Evolutionary conservation across 805 yeast species (phyloP), one percentile per base, ranked within the genome.

Genomic region (Saccharomyces paradoxus): DNA sequence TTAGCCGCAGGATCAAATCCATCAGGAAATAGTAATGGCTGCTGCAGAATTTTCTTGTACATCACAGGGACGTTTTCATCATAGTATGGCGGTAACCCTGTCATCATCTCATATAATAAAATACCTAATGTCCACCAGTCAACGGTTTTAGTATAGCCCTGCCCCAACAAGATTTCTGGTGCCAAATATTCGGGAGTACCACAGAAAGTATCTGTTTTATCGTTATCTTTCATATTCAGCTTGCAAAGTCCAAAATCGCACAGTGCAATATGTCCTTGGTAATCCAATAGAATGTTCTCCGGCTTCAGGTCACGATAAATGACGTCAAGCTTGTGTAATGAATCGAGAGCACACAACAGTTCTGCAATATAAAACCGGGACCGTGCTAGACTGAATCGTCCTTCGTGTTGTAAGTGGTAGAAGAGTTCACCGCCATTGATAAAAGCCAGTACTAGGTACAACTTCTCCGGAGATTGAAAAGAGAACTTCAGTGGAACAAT

Each of bases 81-180:
- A 69, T 88, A 92, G 68, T 89, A 92, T 46, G 98, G 98, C 2
- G 98, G 98, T 60, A 92, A 78, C 0, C 97, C 96, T 1, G 97
- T 89, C 57, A 92, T 76, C 98, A 92, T 92, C 68, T 91, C 98
- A 70, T 89, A 92, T 48, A 92, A 75, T 52, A 92, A 76, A n/a
- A 91, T 89, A 32, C 98, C 98, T 62, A 92, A 76, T 1, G 98
- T 92, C 98, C 98, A 92, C 90, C 96, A 92, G 71, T 92, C 98
- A 24, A 92, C 97, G 13, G 86, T 85, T 70, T 96, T 83, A 4
- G 97, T 90, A 71, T 92, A 92, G 1, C 97, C 97, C 66, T 88
- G 89, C 50, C 92, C 92, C 62, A 89, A 75, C 50, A 92, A 75
- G 61, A 92, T 75, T 71, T 92, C 98, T 0, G 98, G 98, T 0